Base-by-base conservation (phyloP, 306 rosid species). In the Myrica gale region DNA sequence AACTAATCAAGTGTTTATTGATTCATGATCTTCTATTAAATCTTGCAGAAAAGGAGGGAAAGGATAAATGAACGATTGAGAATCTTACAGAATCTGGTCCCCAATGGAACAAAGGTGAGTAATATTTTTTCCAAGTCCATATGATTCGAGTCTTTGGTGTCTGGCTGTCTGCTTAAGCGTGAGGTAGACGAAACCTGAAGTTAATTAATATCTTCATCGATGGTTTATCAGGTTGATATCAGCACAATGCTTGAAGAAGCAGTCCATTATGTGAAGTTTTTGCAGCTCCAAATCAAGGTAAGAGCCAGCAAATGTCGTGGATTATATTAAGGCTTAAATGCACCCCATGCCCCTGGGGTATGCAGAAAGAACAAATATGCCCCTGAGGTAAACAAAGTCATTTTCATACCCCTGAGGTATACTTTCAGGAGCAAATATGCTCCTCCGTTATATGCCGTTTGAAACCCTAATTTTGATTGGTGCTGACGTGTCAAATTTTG, bases 221-320 rank as follows among this genome's bases (percentile, higher is more conserved):
- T 71, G 60, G 1, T 80, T 21, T 52, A 60, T 11, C 74, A 91
- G 97, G 97, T 95, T 66, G 98, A 95, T 82, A 90, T 95, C 56
- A 95, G 98, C 85, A 95, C 98, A 52, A 95, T 95, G 98, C 96
- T 95, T 47, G 98, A 95, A 87, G 97, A 95, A 70, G 96, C 97
- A 50, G 97, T 92, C 45, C 87, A 89, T 42, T 95, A 95, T 61
- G 98, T 95, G 75, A 88, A 95, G 78, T 95, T 95, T 82, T 83
- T 95, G 80, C 98, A 92, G 82, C 87, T 89, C 73, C 98, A 92
- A 72, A 95, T 95, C 79, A 92, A 95, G 97, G 98, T 95, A 83
- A 72, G 55, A 17, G n/a, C 21, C 63, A 62, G 39, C 37, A 20
- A 45, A 44, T 12, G 37, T 26, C 32, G 51, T 52, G 50, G 62